Percentiles rank a stretch among this genome's conserved stretches.
Conservation (phyloP, 2,329 filamentous ascomycete species). For the Coniella lustricola region DNA sequence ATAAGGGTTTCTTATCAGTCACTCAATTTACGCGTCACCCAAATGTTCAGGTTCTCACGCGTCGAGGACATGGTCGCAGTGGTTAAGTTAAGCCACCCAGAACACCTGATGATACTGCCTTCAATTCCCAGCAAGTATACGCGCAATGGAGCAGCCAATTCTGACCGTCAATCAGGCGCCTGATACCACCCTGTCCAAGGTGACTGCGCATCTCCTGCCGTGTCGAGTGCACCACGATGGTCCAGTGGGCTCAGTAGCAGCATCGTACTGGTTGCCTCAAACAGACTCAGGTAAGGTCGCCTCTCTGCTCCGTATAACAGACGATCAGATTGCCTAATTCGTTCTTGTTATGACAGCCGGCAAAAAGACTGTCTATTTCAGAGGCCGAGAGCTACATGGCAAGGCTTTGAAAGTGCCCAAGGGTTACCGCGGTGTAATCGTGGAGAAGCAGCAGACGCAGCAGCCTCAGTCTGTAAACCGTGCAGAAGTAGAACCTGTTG, state of each 20-base stretch:
- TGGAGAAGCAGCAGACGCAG: constrained; percentile 37
- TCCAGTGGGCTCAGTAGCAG: constrained; percentile 51
- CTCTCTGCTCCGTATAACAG: background rate
- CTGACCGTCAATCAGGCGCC: constrained; percentile 30
- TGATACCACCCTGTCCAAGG: constrained; percentile 25
- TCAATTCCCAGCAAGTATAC: background rate
- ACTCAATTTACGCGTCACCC: constrained; percentile 11
- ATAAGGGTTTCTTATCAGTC: constrained; percentile 13
- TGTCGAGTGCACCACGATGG: constrained; percentile 77
- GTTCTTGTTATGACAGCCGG: constrained; percentile 32
- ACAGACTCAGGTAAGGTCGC: constrained; percentile 17
- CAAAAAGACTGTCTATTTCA: constrained; percentile 58
- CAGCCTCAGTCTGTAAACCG: constrained; percentile 23
- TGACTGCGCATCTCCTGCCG: constrained; percentile 67
- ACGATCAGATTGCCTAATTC: constrained; percentile 9
- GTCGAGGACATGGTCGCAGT: background rate
- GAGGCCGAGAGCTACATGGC: constrained; percentile 72
- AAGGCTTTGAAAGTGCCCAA: constrained; percentile 59
- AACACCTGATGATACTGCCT: background rate
- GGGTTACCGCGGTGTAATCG: constrained; percentile 62
- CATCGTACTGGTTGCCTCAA: constrained; percentile 64
- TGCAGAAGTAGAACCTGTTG: constrained; percentile 22
- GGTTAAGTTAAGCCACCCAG: background rate
- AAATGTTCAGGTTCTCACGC: background rate
- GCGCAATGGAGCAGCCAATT: constrained; percentile 36